Percentiles rank a stretch among this genome's conserved stretches.
These are phyloP conservation scores for Rhizopogon rudus DNA, from an alignment of 768 basidiomycete genomes.

Conservation along the genomic window DNA sequence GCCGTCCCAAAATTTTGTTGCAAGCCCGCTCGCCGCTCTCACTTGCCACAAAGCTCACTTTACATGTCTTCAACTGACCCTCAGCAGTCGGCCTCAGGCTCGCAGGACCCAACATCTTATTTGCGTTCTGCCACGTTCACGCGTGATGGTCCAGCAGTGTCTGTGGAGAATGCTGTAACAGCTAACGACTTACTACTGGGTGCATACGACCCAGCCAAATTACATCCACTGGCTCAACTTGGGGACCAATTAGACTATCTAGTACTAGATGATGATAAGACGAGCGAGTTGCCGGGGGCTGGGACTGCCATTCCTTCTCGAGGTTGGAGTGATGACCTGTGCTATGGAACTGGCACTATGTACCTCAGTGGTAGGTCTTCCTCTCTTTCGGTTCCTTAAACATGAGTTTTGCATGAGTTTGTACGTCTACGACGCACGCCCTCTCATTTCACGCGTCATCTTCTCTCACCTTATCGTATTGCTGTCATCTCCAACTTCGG, in stretches of 20 bases:
- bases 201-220: constrained; percentile 84
- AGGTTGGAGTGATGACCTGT: constrained; percentile 99
- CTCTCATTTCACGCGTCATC: constrained; percentile 36
- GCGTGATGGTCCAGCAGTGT: constrained; percentile 26
- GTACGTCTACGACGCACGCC: constrained; percentile 47
- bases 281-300: constrained; percentile 83
- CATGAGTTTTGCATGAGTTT: constrained; percentile 40
- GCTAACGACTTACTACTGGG: constrained; percentile 85
- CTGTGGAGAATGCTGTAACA: constrained; percentile 59
- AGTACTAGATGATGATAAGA: constrained; percentile 94
- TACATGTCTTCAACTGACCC: constrained; percentile 25
- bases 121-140: constrained; percentile 47
- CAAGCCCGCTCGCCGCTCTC: constrained; percentile 13
- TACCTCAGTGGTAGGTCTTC: constrained; percentile 87
- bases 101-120: constrained; percentile 41
- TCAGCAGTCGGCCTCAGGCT: constrained; percentile 28
- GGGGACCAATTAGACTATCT: constrained; percentile 95
- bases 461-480: constrained; percentile 67
- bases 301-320: constrained; percentile 88
- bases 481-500: constrained; percentile 53
- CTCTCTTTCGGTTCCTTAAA: constrained; percentile 52
- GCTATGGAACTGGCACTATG: constrained; percentile 98
- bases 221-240: constrained; percentile 91
- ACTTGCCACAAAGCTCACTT: constrained; percentile 14
- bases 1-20: constrained; percentile 23